Conservation (phyloP, 2,329 filamentous ascomycete genomes). For the Hypomyces rosellus region DNA sequence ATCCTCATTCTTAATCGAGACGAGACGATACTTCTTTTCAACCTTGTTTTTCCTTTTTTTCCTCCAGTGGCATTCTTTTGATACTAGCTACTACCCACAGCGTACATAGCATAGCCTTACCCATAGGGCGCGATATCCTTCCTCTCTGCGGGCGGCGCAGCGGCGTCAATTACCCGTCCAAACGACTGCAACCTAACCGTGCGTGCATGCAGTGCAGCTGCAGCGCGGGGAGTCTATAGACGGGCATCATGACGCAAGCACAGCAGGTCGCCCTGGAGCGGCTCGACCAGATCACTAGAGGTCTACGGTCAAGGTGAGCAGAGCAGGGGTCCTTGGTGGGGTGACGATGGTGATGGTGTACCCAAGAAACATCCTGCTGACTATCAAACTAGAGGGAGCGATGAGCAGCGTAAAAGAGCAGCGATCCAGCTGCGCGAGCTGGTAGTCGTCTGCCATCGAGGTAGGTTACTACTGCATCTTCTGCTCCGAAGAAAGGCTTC, state of each 20-base stretch:
- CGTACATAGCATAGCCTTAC: neutral
- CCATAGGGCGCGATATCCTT: slow-evolving; percentile 5
- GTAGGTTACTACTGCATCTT: slow-evolving; percentile 27
- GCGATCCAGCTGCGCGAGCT: slow-evolving; percentile 50
- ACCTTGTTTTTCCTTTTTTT: neutral
- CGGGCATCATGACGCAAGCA: slow-evolving; percentile 36
- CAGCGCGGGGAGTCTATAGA: slow-evolving; percentile 17
- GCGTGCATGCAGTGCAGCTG: slow-evolving; percentile 8
- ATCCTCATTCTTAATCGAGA: too few relatives aligned
- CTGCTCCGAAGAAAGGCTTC: neutral
- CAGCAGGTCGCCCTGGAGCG: slow-evolving; percentile 49
- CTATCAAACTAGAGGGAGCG: slow-evolving; percentile 25
- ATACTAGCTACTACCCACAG: neutral
- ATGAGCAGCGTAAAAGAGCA: slow-evolving; percentile 47
- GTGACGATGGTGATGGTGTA: slow-evolving; percentile 11
- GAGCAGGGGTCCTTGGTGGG: slow-evolving; percentile 13
- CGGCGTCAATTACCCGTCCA: neutral
- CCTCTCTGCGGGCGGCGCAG: neutral
- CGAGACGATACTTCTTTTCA: too few relatives aligned
- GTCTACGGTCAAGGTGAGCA: slow-evolving; percentile 49
- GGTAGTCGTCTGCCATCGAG: slow-evolving; percentile 49
- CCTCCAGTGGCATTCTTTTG: neutral
- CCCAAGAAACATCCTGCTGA: neutral
- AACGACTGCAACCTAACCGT: neutral
- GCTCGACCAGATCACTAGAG: slow-evolving; percentile 48